A percentile compares a stretch with the other conserved stretches of the same genome.
Conservation (phyloP, 2,329 filamentous ascomycete genomes). For the Sporothrix schenckii region DNA sequence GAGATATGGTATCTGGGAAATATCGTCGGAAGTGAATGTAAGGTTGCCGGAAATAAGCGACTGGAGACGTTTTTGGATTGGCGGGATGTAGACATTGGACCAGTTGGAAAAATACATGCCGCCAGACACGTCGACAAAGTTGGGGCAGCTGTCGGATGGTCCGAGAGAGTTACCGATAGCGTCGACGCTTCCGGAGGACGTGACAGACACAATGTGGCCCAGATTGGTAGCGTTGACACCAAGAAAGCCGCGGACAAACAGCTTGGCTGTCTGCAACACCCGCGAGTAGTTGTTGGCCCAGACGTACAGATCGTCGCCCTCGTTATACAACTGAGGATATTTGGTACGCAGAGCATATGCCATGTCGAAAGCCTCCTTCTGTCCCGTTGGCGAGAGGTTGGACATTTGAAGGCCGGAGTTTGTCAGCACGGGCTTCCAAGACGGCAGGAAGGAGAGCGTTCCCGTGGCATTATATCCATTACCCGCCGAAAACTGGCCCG, state of each 20-base stretch:
- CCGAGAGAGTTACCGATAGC: constrained; percentile 65
- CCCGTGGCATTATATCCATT: constrained; percentile 56
- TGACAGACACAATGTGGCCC: constrained; percentile 62
- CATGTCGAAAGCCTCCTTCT: constrained; percentile 62
- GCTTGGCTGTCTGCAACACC: constrained; percentile 63
- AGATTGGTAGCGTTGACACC: constrained; percentile 57
- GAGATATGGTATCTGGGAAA: constrained; percentile 61
- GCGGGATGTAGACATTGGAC: constrained; percentile 43
- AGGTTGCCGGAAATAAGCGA: constrained; percentile 57
- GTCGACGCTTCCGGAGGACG: constrained; percentile 54
- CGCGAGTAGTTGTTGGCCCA: constrained; percentile 69
- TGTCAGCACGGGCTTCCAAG: constrained; percentile 61
- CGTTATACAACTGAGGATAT: constrained; percentile 55
- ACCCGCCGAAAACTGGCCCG: constrained; percentile 53
- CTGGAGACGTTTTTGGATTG: constrained; percentile 58
- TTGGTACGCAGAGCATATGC: constrained; percentile 56
- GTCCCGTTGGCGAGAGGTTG: constrained; percentile 63
- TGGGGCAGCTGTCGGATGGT: constrained; percentile 65
- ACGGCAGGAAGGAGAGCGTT: constrained; percentile 58
- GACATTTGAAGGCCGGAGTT: constrained; percentile 60
- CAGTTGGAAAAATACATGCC: constrained; percentile 47
- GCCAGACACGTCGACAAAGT: constrained; percentile 58
- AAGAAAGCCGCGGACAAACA: constrained; percentile 64
- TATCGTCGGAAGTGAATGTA: constrained; percentile 52
- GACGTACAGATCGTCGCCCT: constrained; percentile 57